These are phyloP conservation scores for Backusella circina DNA, from an alignment of 192 early-diverging fungal genomes.

Conservation along the genomic window DNA sequence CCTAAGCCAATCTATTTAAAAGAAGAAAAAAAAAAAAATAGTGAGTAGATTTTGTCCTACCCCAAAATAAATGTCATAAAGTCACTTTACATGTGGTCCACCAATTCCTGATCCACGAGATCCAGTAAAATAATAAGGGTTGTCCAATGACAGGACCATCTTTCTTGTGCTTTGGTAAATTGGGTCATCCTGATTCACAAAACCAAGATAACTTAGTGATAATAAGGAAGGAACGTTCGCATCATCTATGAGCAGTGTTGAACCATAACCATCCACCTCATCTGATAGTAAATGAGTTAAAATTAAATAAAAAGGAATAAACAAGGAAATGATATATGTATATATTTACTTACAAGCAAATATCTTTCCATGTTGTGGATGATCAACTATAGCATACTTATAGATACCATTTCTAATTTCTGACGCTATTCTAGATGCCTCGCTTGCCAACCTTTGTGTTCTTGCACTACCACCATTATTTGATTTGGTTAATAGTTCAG, in stretches of 20 bases:
- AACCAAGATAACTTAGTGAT: constrained; percentile 60
- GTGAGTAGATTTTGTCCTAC: not conserved
- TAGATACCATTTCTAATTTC: constrained; percentile 52
- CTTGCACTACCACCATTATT: constrained; percentile 15
- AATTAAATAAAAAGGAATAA: not conserved
- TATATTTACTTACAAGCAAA: constrained; percentile 43
- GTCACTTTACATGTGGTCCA: constrained; percentile 18
- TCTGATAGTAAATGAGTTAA: constrained; percentile 9
- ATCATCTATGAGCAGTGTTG: constrained; percentile 63
- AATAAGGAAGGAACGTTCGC: constrained; percentile 67
- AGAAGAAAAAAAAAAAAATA: not conserved
- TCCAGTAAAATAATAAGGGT: constrained; percentile 61
- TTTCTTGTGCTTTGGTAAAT: constrained; percentile 54
- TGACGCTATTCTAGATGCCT: constrained; percentile 37
- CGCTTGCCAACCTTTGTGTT: constrained; percentile 25
- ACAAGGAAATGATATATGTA: not conserved
- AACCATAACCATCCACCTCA: constrained; percentile 70
- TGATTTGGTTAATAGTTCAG: constrained; percentile 34
- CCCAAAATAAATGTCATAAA: not conserved
- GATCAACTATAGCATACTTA: constrained; percentile 43
- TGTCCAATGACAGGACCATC: constrained; percentile 52
- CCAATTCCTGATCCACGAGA: constrained; percentile 18
- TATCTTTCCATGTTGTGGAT: constrained; percentile 46
- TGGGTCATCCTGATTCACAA: constrained; percentile 42
- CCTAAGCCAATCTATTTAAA: constrained; percentile 13